Conservation (phyloP, 2,329 filamentous ascomycete species). For the Herpomyces periplanetae region DNA sequence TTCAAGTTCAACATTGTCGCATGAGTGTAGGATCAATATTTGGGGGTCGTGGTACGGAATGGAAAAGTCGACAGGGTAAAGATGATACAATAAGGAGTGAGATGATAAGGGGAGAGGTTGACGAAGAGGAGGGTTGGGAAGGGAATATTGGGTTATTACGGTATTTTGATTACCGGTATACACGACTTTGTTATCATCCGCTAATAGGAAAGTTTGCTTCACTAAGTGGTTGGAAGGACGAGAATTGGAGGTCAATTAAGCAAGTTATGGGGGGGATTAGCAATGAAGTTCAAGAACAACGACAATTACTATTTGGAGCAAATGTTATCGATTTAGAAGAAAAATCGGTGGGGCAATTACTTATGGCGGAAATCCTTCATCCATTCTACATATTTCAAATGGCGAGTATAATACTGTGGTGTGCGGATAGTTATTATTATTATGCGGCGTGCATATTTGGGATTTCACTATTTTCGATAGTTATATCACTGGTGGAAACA, state of each 20-base stretch:
- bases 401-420: slow-evolving; percentile 74
- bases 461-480: slow-evolving; percentile 73
- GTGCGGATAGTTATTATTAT: slow-evolving; percentile 82
- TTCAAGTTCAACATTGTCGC: no score
- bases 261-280: slow-evolving; percentile 40
- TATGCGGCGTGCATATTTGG: slow-evolving; percentile 79
- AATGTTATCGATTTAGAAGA: slow-evolving; percentile 80
- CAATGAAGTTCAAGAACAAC: slow-evolving; percentile 43
- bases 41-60: no score
- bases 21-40: no score
- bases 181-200: slow-evolving; percentile 68
- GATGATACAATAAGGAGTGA: no score
- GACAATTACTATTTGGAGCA: slow-evolving; percentile 50
- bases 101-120: no score
- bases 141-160: no score
- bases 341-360: slow-evolving; percentile 39
- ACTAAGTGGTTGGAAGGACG: slow-evolving; percentile 73
- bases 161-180: slow-evolving; percentile 63
- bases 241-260: slow-evolving; percentile 39
- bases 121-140: no score
- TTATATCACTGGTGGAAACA: slow-evolving; percentile 58
- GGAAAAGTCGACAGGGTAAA: no score
- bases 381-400: slow-evolving; percentile 96
- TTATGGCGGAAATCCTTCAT: slow-evolving; percentile 81
- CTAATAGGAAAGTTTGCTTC: slow-evolving; percentile 55